phyloP scores from a whole-genome alignment of 345 rosid species.

The Odontarrhena argentea region DNA sequence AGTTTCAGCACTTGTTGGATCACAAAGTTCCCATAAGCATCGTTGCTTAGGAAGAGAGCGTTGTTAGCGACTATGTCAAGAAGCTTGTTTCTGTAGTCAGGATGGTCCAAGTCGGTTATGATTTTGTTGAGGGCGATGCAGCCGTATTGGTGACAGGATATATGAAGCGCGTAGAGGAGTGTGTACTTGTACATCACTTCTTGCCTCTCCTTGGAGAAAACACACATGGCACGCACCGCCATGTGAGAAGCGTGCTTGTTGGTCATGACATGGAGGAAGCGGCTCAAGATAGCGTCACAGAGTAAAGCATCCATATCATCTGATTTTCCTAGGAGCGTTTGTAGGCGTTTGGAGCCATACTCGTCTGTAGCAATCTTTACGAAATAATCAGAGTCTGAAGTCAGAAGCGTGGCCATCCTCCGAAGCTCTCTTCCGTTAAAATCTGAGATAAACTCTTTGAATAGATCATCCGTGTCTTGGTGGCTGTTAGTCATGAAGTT shows the following conservation, averaged over 20 bases:
- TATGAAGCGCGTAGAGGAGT: not conserved
- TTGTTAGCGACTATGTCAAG: not conserved
- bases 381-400: constrained; percentile 1
- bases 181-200: not conserved
- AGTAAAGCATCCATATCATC: not conserved
- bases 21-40: constrained; percentile 13
- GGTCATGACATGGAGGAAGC: not conserved
- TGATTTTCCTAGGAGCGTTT: not conserved
- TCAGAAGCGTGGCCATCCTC: not conserved
- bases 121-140: constrained; percentile 9
- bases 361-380: not conserved
- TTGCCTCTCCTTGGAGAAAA: not conserved
- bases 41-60: constrained; percentile 13
- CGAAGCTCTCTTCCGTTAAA: not conserved
- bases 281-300: not conserved
- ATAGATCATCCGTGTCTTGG: not conserved
- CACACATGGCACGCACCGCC: not conserved
- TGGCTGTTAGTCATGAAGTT: not conserved
- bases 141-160: constrained; percentile 3
- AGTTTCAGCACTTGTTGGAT: constrained; percentile 6
- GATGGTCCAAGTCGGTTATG: not conserved
- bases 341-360: not conserved
- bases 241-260: not conserved
- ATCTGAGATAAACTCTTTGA: not conserved
- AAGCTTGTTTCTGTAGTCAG: not conserved